Conservation (phyloP, 441 rosid species). For the Populus hybrid region DNA sequence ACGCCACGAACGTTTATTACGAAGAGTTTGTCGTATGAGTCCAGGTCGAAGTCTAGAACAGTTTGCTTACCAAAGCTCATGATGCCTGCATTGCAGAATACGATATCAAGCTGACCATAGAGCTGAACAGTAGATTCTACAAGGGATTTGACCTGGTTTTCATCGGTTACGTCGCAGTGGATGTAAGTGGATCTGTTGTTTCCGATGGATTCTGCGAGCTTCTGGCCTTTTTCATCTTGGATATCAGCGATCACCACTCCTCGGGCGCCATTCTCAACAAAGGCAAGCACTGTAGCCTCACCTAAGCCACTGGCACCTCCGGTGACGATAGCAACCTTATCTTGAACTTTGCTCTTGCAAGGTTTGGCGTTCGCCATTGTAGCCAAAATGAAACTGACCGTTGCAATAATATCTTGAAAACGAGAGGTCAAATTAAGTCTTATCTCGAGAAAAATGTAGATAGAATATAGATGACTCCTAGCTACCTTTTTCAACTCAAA, state of each 20-base stretch:
- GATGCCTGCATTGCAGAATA: constrained; percentile 49
- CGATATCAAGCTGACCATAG: constrained; percentile 35
- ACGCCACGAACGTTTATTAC: constrained; percentile 28
- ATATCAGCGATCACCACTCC: constrained; percentile 42
- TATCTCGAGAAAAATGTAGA: no score
- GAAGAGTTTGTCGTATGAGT: constrained; percentile 7
- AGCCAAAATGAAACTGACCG: neutral
- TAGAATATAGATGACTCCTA: no score
- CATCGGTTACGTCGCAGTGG: constrained; percentile 41
- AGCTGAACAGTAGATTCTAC: constrained; percentile 28
- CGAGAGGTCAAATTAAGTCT: neutral
- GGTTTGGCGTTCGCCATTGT: neutral
- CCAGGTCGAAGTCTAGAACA: constrained; percentile 25
- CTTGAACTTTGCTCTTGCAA: constrained; percentile 25
- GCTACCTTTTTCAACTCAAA: no score
- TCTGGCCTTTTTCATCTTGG: constrained; percentile 32
- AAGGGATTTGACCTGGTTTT: constrained; percentile 33
- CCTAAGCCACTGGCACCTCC: constrained; percentile 52
- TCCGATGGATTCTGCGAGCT: constrained; percentile 37
- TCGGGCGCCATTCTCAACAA: constrained; percentile 30
- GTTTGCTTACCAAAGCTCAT: constrained; percentile 12
- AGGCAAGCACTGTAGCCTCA: constrained; percentile 36
- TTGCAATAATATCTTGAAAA: neutral
- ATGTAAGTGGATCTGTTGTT: constrained; percentile 18
- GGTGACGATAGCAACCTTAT: constrained; percentile 46